Evolutionary conservation across 1,139 yeast genomes (phyloP).

Genomic region (Entelexis paramagnoliae): DNA sequence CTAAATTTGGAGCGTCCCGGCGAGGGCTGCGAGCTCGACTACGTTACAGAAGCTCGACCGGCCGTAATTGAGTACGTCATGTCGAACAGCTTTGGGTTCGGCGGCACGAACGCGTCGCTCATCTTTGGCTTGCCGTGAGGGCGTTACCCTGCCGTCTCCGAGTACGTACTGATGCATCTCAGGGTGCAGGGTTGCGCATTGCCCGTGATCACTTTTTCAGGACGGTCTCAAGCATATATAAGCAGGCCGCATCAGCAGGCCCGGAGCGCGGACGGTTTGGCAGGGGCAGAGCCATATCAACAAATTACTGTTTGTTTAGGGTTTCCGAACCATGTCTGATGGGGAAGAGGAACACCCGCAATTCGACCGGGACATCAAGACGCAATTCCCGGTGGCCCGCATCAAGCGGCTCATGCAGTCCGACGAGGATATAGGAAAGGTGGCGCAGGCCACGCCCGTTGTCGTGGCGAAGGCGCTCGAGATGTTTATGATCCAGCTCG

Average conservation of each 20-base stretch:
- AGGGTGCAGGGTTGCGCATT: conserved; percentile 7
- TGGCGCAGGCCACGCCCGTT: conserved; percentile 96
- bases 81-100: conserved; percentile 92
- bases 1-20: conserved; percentile 54
- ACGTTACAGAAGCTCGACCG: conserved; percentile 43
- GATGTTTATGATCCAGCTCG: conserved; percentile 79
- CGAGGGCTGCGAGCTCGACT: conserved; percentile 41
- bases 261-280: neutral
- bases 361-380: conserved; percentile 46
- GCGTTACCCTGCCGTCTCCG: neutral
- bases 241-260: neutral
- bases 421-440: conserved; percentile 97
- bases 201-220: conserved; percentile 7
- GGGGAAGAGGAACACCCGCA: conserved; percentile 14
- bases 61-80: conserved; percentile 49
- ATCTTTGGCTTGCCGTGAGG: conserved; percentile 25
- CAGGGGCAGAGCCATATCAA: too few relatives aligned
- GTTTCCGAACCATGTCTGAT: conserved; percentile 9
- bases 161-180: neutral
- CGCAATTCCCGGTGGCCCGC: conserved; percentile 95
- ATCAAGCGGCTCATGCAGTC: conserved; percentile 95
- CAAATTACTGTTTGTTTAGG: neutral
- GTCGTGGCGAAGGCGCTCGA: conserved; percentile 93
- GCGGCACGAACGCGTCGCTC: conserved; percentile 85
- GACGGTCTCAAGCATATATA: neutral